phyloP scores from a whole-genome alignment of 768 basidiomycete genomes.

The Amanita rimosa region DNA sequence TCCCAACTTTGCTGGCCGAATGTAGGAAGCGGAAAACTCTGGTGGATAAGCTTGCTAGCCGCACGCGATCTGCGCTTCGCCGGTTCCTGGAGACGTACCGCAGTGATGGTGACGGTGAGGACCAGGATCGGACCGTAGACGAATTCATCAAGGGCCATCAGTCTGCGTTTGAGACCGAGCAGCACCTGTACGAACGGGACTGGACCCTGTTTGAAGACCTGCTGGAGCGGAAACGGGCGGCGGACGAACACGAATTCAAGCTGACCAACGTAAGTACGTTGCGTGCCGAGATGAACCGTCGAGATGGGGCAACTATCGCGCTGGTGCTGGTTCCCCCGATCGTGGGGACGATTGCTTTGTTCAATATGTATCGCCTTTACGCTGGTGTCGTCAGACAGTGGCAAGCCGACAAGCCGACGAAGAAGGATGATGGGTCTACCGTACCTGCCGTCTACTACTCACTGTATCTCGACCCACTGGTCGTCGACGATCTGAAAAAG shows the following conservation, averaged over 20 bases:
- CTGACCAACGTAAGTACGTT: neutral
- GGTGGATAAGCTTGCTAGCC: neutral
- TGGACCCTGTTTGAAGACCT: neutral
- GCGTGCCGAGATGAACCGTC: neutral
- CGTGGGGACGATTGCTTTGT: neutral
- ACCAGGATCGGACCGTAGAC: neutral
- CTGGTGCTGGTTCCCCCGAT: neutral
- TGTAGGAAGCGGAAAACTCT: neutral
- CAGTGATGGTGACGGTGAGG: neutral
- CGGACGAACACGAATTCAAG: neutral
- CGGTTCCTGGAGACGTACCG: neutral
- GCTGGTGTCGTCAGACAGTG: neutral
- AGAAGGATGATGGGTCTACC: neutral
- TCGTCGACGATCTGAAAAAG: neutral
- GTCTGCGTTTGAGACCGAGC: neutral
- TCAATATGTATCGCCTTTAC: slow-evolving; percentile 1
- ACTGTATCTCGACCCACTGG: neutral
- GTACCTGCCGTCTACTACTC: neutral
- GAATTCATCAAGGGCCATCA: neutral
- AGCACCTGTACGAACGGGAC: neutral
- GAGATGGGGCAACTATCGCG: neutral
- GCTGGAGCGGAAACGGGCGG: neutral
- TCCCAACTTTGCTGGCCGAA: neutral
- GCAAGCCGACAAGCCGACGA: neutral
- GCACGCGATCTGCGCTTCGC: neutral